Evolutionary conservation across 2,329 filamentous ascomycete species (phyloP), one percentile per base, ranked within the genome.

Genomic region (Periconia digitata): DNA sequence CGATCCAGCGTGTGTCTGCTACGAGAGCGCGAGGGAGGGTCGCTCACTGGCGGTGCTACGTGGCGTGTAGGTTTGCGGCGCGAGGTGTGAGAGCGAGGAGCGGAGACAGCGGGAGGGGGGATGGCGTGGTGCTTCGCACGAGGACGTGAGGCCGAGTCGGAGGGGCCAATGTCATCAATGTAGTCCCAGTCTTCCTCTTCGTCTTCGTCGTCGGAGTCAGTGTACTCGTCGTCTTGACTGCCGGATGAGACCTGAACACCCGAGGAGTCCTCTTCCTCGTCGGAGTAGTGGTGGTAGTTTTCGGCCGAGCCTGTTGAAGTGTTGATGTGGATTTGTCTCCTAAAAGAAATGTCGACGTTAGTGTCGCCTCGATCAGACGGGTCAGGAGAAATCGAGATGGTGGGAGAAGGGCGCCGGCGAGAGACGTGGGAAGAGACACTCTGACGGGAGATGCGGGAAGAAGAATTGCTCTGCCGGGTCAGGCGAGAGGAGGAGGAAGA

Each of bases 141-240:
- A 3, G 74, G 71, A 39, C 73, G 70, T 17, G 76, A 79, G 18
- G 76, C 76, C 21, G 76, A 78, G 60, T 79, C 76, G n/a, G 72
- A 75, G 21, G 76, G 76, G 20, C 74, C 70, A 56, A 79, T 74
- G 45, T 74, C 73, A 71, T 74, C 64, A 38, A 66, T 62, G 47
- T 69, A 63, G 53, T 68, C 62, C 59, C 55, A 66, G 21, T 62
- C 63, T 27, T 54, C 51, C 21, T 66, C 57, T 42, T 70, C 64
- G 21, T 66, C 67, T 46, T 32, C 27, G 5, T 67, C 66, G 38
- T 60, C 58, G 12, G 59, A 60, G 18, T 55, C 56, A 34, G 60
- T 61, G 55, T 63, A 66, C 22, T 67, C 64, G 39, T 67, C 61
- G 18, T 60, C 64, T 36, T 70, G 63, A 54, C 62, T 62, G 50